A percentile compares a stretch with the other conserved stretches of the same genome.
Evolutionary conservation across 192 early-diverging fungal species (phyloP).

Genomic region (Coemansia reversa): DNA sequence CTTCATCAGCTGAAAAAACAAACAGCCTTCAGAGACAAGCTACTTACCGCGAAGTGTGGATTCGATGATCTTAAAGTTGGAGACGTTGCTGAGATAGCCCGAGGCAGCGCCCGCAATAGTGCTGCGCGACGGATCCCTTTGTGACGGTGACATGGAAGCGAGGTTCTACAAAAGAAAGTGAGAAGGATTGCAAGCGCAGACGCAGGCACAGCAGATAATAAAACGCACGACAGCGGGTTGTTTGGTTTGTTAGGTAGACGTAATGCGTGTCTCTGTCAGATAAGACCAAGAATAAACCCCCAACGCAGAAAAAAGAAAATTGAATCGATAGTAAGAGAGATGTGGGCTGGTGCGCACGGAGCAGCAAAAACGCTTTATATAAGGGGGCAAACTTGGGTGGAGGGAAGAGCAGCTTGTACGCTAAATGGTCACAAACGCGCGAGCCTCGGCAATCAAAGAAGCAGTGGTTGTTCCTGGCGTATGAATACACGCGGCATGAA

Average conservation of each 20-base stretch:
- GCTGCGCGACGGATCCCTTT: slow-evolving; percentile 52
- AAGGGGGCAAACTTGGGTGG: neutral
- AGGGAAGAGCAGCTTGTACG: neutral
- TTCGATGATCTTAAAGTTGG: slow-evolving; percentile 95
- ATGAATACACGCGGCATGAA: slow-evolving; percentile 13
- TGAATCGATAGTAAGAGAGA: neutral
- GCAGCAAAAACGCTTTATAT: slow-evolving; percentile 4
- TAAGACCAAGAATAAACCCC: slow-evolving; percentile 5
- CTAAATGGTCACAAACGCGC: slow-evolving; percentile 15
- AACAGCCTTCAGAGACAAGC: slow-evolving; percentile 3
- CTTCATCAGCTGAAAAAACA: slow-evolving; percentile 49
- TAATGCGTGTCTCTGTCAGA: too few relatives aligned
- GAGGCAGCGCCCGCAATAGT: slow-evolving; percentile 39
- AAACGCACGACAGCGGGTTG: too few relatives aligned
- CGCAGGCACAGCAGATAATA: too few relatives aligned
- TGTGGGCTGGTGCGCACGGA: neutral
- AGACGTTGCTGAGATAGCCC: slow-evolving; percentile 77
- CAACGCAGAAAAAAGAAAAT: neutral
- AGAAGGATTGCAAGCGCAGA: neutral
- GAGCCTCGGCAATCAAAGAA: slow-evolving; percentile 12
- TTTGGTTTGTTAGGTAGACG: too few relatives aligned
- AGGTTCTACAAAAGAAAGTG: slow-evolving; percentile 28
- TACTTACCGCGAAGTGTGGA: slow-evolving; percentile 85
- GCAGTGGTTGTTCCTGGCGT: neutral
- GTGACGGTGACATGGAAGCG: slow-evolving; percentile 33